A percentile compares a stretch with the other conserved stretches of the same genome.
Evolutionary conservation across 1,139 yeast species (phyloP).

Genomic region (Tardiomyces depauwii): DNA sequence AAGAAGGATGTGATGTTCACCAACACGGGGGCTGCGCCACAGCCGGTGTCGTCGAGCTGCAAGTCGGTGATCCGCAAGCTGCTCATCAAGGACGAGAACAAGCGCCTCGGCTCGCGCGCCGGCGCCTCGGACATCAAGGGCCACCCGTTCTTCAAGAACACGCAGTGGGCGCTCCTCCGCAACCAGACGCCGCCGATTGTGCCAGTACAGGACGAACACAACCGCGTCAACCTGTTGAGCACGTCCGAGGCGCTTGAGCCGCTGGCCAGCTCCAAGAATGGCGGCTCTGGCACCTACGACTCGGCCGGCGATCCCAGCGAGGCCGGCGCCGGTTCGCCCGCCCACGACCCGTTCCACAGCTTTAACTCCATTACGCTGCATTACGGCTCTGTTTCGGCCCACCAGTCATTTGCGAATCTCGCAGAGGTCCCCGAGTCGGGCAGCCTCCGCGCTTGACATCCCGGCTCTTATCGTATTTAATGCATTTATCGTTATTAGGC

Average conservation of each 20-base stretch:
- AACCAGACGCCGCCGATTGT: constrained; percentile 93
- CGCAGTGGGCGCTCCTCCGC: constrained; percentile 90
- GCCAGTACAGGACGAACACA: constrained; percentile 66
- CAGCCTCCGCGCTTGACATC: too few species aligned
- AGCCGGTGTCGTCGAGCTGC: constrained; percentile 59
- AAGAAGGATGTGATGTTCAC: constrained; percentile 74
- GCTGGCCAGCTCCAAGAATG: constrained; percentile 12
- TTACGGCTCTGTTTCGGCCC: constrained; percentile 31
- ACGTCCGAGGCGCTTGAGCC: constrained; percentile 15
- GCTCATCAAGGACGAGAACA: constrained; percentile 76
- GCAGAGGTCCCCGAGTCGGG: too few species aligned
- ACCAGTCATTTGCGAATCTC: too few species aligned
- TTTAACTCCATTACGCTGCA: constrained; percentile 86
- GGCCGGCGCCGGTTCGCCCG: constrained; percentile 25
- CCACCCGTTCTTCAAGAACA: constrained; percentile 80
- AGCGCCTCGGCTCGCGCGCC: constrained; percentile 77
- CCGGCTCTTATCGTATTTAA: too few species aligned
- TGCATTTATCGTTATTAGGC: too few species aligned
- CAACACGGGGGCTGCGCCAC: constrained; percentile 27
- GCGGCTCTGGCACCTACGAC: constrained; percentile 12
- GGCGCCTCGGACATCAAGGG: constrained; percentile 92
- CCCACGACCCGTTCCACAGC: constrained; percentile 71
- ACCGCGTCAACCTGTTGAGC: constrained; percentile 26
- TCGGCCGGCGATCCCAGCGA: constrained; percentile 12
- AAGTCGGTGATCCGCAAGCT: constrained; percentile 70